phyloP scores from a whole-genome alignment of 768 basidiomycete species.

The Leccinum longicurvipes region DNA sequence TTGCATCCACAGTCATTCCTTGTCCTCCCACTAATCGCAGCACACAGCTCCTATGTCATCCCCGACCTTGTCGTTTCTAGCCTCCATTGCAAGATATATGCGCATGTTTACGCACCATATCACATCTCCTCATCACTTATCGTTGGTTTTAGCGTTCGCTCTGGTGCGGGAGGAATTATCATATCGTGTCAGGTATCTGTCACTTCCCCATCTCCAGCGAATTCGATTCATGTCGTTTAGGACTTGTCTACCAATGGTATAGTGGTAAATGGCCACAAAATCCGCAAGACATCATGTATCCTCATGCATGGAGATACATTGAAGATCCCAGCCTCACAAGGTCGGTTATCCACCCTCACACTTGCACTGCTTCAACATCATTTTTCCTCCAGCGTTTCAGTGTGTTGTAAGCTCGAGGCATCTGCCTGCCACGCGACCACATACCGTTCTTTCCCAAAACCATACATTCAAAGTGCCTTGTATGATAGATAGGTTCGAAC shows the following conservation, averaged over 20 bases:
- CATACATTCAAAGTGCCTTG: conserved; percentile 50
- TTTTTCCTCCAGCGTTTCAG: conserved; percentile 50
- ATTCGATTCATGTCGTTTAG: conserved; percentile 34
- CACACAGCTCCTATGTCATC: conserved; percentile 55
- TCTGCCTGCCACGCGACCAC: conserved; percentile 48
- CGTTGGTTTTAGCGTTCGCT: conserved; percentile 49
- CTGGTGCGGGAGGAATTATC: conserved; percentile 68
- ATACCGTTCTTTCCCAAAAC: conserved; percentile 56
- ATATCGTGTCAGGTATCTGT: conserved; percentile 69
- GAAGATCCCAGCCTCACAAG: conserved; percentile 62
- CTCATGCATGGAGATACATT: conserved; percentile 75
- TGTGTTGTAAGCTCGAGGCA: conserved; percentile 59
- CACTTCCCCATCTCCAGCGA: neutral
- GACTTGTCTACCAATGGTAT: conserved; percentile 78
- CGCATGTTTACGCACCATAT: conserved; percentile 41
- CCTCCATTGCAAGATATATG: conserved; percentile 76
- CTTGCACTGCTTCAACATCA: neutral
- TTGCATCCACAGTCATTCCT: neutral
- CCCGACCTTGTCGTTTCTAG: conserved; percentile 61
- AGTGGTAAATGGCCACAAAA: conserved; percentile 63
- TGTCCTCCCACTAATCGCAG: neutral
- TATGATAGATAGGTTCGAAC: neutral
- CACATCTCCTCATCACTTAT: neutral
- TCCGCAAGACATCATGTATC: conserved; percentile 64
- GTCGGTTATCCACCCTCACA: conserved; percentile 32